phyloP scores from a whole-genome alignment of 108 stramenopile species.

The Cyclostephanos tholiformis region DNA sequence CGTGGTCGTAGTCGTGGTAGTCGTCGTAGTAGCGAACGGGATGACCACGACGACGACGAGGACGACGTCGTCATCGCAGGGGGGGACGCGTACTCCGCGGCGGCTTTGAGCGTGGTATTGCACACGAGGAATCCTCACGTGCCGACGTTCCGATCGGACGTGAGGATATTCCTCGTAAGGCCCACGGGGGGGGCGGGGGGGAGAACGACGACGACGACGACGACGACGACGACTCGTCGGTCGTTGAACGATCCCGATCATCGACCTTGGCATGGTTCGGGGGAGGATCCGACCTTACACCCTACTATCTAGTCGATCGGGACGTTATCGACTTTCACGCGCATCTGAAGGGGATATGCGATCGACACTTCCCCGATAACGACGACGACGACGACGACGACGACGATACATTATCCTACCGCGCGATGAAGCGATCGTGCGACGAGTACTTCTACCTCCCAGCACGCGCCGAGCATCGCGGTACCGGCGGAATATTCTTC shows the following conservation, averaged over 20 bases:
- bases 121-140: conserved; percentile 78
- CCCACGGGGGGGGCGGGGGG: background rate
- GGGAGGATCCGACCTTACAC: conserved; percentile 90
- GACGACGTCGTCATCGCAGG: conserved; percentile 49
- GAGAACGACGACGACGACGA: background rate
- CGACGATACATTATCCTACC: conserved; percentile 54
- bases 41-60: conserved; percentile 37
- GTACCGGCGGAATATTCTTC: conserved; percentile 95
- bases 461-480: conserved; percentile 89
- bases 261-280: conserved; percentile 67
- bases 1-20: too few relatives aligned
- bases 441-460: conserved; percentile 96
- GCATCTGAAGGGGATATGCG: conserved; percentile 64
- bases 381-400: conserved; percentile 47
- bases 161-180: conserved; percentile 77
- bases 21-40: too few relatives aligned
- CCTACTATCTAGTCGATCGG: conserved; percentile 87
- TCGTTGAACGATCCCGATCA: too few relatives aligned
- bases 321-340: conserved; percentile 84
- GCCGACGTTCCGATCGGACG: conserved; percentile 92
- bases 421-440: conserved; percentile 72
- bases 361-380: conserved; percentile 49
- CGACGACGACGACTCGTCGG: background rate
- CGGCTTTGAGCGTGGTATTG: conserved; percentile 89
- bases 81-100: conserved; percentile 87